Conservation (phyloP, 2,329 filamentous ascomycete genomes). For the Aspergillus phoenicis region DNA sequence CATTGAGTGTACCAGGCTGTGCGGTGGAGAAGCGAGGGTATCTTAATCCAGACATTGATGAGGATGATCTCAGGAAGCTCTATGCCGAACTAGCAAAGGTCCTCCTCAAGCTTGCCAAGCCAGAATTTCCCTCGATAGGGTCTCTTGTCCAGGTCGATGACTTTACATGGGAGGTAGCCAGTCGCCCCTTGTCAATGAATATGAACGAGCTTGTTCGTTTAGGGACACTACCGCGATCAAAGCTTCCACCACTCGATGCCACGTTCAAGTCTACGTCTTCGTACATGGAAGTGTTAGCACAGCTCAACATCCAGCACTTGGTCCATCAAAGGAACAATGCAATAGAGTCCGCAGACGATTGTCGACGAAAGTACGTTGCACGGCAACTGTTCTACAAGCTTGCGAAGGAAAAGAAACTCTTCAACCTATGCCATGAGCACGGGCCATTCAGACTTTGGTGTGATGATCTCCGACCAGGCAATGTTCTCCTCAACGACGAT, state of each 20-base stretch:
- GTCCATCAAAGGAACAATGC: conserved; percentile 43
- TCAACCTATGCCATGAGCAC: conserved; percentile 12
- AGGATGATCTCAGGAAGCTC: conserved; percentile 36
- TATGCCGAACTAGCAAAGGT: background rate
- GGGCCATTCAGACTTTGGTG: conserved; percentile 30
- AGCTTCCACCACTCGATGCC: background rate
- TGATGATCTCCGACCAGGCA: conserved; percentile 23
- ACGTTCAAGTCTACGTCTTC: conserved; percentile 36
- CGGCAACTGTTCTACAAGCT: conserved; percentile 24
- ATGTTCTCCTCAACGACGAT: conserved; percentile 17
- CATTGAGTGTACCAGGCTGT: conserved; percentile 19
- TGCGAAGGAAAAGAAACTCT: conserved; percentile 13
- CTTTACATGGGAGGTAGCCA: background rate
- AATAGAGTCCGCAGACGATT: conserved; percentile 30
- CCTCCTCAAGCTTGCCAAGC: background rate
- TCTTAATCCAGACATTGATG: conserved; percentile 36
- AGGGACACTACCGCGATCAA: background rate
- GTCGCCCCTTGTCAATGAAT: background rate
- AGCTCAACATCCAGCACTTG: conserved; percentile 48
- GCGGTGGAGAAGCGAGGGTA: conserved; percentile 18
- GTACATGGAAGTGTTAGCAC: conserved; percentile 44
- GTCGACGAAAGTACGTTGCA: conserved; percentile 23
- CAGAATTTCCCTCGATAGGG: background rate
- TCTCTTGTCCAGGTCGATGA: background rate
- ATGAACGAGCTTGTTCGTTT: background rate